phyloP scores from a whole-genome alignment of 2,329 filamentous ascomycete genomes.

The Arachnomyces sp. region DNA sequence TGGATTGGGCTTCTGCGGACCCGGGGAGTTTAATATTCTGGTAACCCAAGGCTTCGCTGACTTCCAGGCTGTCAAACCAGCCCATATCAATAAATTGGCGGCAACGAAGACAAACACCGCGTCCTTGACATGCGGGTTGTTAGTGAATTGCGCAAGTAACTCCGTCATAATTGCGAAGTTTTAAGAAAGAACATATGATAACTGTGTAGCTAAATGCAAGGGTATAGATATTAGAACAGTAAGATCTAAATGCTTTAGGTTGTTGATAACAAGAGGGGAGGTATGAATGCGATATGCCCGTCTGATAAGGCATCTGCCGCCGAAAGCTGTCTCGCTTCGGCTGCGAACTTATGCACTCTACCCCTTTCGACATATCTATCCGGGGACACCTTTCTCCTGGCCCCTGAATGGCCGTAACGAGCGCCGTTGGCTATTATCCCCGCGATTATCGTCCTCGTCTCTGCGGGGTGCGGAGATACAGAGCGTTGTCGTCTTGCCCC shows the following conservation, averaged over 20 bases:
- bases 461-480: background rate
- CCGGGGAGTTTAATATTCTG: slow-evolving; percentile 22
- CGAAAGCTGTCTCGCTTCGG: too few relatives aligned
- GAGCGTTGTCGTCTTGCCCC: background rate
- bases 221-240: background rate
- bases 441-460: background rate
- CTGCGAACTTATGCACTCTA: too few relatives aligned
- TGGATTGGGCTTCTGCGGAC: slow-evolving; percentile 38
- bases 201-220: too few relatives aligned
- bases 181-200: background rate
- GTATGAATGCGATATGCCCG: too few relatives aligned
- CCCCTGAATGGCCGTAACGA: too few relatives aligned
- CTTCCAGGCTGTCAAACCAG: slow-evolving; percentile 17
- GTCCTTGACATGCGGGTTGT: slow-evolving; percentile 15
- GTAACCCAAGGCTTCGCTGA: slow-evolving; percentile 17
- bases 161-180: background rate
- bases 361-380: too few relatives aligned
- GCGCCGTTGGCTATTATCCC: background rate
- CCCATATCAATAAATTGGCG: slow-evolving; percentile 24
- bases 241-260: background rate
- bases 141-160: background rate
- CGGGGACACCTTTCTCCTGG: too few relatives aligned
- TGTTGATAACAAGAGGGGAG: too few relatives aligned
- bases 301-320: too few relatives aligned
- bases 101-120: slow-evolving; percentile 24